Percentiles rank a stretch among this genome's conserved stretches.
Evolutionary conservation across 768 basidiomycete genomes (phyloP).

Genomic region (Suillus bovinus): DNA sequence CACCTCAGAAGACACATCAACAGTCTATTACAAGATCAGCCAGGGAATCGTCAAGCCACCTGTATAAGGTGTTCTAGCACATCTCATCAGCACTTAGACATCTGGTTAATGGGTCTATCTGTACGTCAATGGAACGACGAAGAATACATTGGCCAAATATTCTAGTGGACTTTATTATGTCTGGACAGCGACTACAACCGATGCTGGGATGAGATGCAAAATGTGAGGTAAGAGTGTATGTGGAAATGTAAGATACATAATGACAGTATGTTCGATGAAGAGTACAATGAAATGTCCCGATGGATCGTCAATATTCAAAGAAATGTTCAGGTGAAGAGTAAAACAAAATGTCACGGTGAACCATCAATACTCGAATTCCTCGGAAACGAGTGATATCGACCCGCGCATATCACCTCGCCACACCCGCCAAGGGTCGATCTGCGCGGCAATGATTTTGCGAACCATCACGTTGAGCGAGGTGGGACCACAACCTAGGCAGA

Average conservation of each 20-base stretch:
- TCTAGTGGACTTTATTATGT: background rate
- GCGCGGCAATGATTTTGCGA: slow-evolving; percentile 59
- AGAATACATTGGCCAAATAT: background rate
- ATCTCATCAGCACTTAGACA: background rate
- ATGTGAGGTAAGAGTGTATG: background rate
- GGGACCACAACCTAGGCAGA: slow-evolving; percentile 67
- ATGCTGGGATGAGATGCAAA: background rate
- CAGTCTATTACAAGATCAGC: slow-evolving; percentile 83
- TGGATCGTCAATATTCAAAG: slow-evolving; percentile 43
- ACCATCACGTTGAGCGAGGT: slow-evolving; percentile 67
- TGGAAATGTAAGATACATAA: background rate
- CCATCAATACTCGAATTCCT: slow-evolving; percentile 63
- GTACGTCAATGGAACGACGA: background rate
- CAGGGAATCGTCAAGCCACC: slow-evolving; percentile 75
- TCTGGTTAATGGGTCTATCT: background rate
- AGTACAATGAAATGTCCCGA: background rate
- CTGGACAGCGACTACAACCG: too few relatives aligned
- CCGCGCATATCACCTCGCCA: slow-evolving; percentile 58
- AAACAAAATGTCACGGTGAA: background rate
- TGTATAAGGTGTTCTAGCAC: slow-evolving; percentile 35
- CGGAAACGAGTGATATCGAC: slow-evolving; percentile 59
- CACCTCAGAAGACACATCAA: slow-evolving; percentile 75
- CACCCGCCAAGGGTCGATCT: slow-evolving; percentile 57
- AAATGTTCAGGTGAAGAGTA: background rate
- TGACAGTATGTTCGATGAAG: background rate